These are phyloP conservation scores for Fusarium cicatricum DNA, from an alignment of 2,329 filamentous ascomycete species.

Conservation along the genomic window DNA sequence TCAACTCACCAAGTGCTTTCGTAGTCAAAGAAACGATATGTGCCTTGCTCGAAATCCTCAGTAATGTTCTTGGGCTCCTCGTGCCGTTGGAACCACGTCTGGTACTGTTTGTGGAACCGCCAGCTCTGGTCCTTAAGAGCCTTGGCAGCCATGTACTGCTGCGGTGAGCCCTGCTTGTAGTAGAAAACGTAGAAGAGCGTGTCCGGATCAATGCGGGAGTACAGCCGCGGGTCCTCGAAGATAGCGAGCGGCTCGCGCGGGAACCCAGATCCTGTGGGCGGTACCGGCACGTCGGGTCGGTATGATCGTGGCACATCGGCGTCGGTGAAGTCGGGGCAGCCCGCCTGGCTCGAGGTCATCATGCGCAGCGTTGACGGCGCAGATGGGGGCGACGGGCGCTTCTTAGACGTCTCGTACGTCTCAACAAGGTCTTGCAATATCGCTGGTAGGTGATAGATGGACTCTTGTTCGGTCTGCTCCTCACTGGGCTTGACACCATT, in stretches of 20 bases:
- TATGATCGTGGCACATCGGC: conserved; percentile 85
- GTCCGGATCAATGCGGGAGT: conserved; percentile 90
- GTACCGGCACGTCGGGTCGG: conserved; percentile 81
- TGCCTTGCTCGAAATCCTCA: conserved; percentile 98
- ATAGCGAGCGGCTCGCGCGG: conserved; percentile 92
- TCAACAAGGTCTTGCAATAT: conserved; percentile 90
- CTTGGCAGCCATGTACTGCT: conserved; percentile 94
- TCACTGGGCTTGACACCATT: conserved; percentile 60
- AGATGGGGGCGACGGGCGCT: conserved; percentile 66
- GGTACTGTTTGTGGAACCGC: conserved; percentile 99
- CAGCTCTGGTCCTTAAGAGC: conserved; percentile 98
- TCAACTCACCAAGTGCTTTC: conserved; percentile 91
- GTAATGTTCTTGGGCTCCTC: conserved; percentile 99
- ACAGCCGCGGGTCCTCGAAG: conserved; percentile 89
- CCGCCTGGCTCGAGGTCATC: conserved; percentile 77
- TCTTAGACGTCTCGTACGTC: conserved; percentile 86
- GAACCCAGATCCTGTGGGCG: conserved; percentile 79
- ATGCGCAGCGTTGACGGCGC: conserved; percentile 76
- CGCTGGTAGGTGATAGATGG: conserved; percentile 90
- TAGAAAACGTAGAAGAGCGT: conserved; percentile 99
- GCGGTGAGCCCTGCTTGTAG: conserved; percentile 95
- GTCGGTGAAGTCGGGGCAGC: conserved; percentile 78
- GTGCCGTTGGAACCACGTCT: conserved; percentile 98
- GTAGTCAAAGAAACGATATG: conserved; percentile 99
- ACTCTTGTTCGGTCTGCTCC: conserved; percentile 70